Conservation (phyloP, 176 grass and related monocot genomes). For the Thalia dealbata region DNA sequence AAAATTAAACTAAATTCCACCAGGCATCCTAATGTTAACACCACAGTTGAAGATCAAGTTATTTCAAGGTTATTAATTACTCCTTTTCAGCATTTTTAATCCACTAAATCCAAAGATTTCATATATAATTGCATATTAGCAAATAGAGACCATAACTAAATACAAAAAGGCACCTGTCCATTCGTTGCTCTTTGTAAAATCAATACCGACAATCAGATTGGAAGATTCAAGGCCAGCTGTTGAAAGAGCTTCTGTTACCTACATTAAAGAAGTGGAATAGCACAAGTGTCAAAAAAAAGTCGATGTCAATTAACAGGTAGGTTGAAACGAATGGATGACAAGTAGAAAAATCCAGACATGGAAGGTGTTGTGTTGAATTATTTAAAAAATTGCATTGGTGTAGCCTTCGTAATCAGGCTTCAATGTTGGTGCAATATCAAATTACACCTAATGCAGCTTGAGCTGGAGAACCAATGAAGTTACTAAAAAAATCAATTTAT, state of each 20-base stretch:
- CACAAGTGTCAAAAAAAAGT: not conserved
- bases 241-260: conserved; percentile 29
- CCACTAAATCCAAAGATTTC: not conserved
- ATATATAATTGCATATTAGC: too few species aligned
- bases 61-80: not conserved
- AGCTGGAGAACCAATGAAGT: too few species aligned
- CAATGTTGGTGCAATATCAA: too few species aligned
- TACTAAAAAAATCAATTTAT: too few species aligned
- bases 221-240: conserved; percentile 34
- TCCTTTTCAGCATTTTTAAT: not conserved
- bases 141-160: not conserved
- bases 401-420: too few species aligned
- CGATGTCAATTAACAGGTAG: not conserved
- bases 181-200: conserved; percentile 58
- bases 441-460: too few species aligned
- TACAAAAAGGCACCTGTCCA: conserved; percentile 30
- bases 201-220: conserved; percentile 44
- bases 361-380: too few species aligned
- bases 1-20: not conserved
- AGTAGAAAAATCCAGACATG: too few species aligned
- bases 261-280: not conserved
- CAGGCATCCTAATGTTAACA: not conserved
- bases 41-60: not conserved
- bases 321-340: too few species aligned
- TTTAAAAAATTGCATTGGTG: too few species aligned